phyloP scores from a whole-genome alignment of 352 stramenopile species.

The Phytophthora ohioensis region DNA sequence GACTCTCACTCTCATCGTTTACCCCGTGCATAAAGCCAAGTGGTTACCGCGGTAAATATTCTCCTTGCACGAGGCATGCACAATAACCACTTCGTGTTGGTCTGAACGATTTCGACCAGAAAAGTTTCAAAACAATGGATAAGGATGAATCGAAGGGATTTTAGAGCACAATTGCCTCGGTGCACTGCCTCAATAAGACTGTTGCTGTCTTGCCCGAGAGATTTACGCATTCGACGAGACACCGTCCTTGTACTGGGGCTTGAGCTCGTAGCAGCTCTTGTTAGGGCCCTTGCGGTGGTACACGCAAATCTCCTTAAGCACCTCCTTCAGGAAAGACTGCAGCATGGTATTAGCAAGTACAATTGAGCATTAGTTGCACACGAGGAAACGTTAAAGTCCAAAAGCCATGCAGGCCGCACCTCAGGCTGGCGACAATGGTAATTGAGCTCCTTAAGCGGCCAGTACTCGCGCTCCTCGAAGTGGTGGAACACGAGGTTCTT shows the following conservation, averaged over 20 bases:
- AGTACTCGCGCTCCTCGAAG: slow-evolving; percentile 89
- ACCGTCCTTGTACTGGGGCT: slow-evolving; percentile 89
- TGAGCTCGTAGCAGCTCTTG: slow-evolving; percentile 92
- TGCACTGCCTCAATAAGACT: background rate
- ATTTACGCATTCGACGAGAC: slow-evolving; percentile 49
- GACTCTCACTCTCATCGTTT: background rate
- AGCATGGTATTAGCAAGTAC: background rate
- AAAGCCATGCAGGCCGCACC: slow-evolving; percentile 40
- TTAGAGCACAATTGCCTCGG: slow-evolving; percentile 4
- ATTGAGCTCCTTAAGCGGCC: slow-evolving; percentile 91
- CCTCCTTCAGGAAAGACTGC: slow-evolving; percentile 89
- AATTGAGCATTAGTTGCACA: no score
- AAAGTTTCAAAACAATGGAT: background rate
- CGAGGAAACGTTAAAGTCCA: background rate
- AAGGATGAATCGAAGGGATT: background rate
- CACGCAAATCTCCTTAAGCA: slow-evolving; percentile 90
- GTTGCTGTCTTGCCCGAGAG: background rate
- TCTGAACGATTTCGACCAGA: no score
- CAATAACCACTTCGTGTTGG: no score
- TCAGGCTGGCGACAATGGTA: slow-evolving; percentile 90
- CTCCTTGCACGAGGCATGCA: no score
- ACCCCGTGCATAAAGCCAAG: background rate
- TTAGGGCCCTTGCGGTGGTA: slow-evolving; percentile 91
- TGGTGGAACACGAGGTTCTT: slow-evolving; percentile 90
- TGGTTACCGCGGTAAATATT: background rate